These are phyloP conservation scores for Boletus reticuloceps DNA, from an alignment of 768 basidiomycete species.

Conservation along the genomic window DNA sequence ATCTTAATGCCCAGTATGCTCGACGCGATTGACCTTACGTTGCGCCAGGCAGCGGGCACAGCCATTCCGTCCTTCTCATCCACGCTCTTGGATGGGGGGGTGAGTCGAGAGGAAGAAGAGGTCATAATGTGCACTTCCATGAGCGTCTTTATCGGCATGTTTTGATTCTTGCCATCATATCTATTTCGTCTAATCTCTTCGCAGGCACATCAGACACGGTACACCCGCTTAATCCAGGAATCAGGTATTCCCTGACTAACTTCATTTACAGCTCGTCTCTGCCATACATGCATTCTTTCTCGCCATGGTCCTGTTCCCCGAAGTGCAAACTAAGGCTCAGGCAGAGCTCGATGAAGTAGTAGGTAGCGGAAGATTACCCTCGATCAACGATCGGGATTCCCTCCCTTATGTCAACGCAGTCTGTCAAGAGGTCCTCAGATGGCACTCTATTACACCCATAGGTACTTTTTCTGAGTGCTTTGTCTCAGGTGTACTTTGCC, in stretches of 20 bases:
- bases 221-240: conserved; percentile 32
- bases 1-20: neutral
- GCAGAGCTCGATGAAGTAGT: conserved; percentile 25
- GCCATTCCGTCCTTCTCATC: conserved; percentile 20
- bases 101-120: conserved; percentile 17
- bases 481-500: neutral
- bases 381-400: conserved; percentile 15
- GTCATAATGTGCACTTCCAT: conserved; percentile 17
- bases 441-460: conserved; percentile 18
- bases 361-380: conserved; percentile 19
- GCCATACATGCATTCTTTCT: conserved; percentile 22
- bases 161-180: too few relatives aligned
- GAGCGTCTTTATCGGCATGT: conserved; percentile 9
- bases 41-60: conserved; percentile 11
- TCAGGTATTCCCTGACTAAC: conserved; percentile 25
- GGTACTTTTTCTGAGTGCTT: conserved; percentile 26
- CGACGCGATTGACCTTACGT: neutral
- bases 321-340: conserved; percentile 22
- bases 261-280: conserved; percentile 10
- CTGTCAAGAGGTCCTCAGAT: conserved; percentile 24
- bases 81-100: conserved; percentile 7
- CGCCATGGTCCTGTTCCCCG: conserved; percentile 24
- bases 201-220: conserved; percentile 46
- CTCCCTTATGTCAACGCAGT: conserved; percentile 28
- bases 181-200: neutral